These are phyloP conservation scores for Cadophora sp. DNA, from an alignment of 2,329 filamentous ascomycete genomes.

Conservation along the genomic window DNA sequence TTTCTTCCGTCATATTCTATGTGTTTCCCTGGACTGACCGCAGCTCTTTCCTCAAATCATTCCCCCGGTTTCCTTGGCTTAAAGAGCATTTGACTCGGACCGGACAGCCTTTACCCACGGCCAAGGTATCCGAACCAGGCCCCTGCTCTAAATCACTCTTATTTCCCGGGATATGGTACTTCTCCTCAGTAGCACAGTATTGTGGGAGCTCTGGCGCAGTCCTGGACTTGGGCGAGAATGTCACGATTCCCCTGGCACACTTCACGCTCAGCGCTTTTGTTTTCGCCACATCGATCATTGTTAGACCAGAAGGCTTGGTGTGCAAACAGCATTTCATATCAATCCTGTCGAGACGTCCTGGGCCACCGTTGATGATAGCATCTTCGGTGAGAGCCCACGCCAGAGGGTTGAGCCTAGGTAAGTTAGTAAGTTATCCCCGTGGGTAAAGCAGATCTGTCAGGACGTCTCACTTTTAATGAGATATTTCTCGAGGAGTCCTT, in stretches of 20 bases:
- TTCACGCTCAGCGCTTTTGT: neutral
- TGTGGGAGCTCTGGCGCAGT: neutral
- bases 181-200: neutral
- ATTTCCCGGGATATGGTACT: neutral
- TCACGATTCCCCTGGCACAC: neutral
- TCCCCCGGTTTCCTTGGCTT: neutral
- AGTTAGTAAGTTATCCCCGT: neutral
- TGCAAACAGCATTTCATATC: neutral
- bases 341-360: neutral
- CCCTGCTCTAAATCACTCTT: neutral
- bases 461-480: neutral
- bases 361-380: neutral
- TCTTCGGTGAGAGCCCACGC: neutral
- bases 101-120: neutral
- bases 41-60: neutral
- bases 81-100: neutral
- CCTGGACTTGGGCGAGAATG: neutral
- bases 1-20: no score
- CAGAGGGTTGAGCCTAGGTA: neutral
- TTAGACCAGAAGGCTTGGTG: neutral
- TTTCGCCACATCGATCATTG: neutral
- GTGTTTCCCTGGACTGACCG: neutral
- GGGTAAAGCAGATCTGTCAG: neutral
- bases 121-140: no score
- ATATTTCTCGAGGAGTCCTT: neutral